phyloP scores from a whole-genome alignment of 306 rosid species.

The Pachyrhizus erosus region DNA sequence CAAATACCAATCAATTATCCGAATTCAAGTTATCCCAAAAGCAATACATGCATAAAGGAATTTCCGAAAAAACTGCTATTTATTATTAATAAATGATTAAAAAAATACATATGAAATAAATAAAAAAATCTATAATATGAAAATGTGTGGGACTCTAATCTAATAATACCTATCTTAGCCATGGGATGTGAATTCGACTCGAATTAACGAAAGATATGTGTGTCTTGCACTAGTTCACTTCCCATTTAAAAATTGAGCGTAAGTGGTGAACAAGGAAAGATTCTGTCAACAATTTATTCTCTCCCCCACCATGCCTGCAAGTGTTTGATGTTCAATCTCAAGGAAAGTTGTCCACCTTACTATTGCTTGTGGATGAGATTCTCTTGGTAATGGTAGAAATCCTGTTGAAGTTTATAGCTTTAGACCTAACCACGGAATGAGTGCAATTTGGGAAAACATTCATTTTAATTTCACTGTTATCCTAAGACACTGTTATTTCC shows the following conservation, averaged over 20 bases:
- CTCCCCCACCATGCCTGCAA: slow-evolving; percentile 20
- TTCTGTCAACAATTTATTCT: slow-evolving; percentile 12
- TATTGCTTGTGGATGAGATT: slow-evolving; percentile 26
- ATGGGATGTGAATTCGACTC: slow-evolving; percentile 40
- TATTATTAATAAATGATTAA: slow-evolving; percentile 49
- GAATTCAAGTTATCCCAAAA: background rate
- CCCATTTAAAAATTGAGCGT: slow-evolving; percentile 29
- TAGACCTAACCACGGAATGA: slow-evolving; percentile 38
- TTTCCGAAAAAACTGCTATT: slow-evolving; percentile 45
- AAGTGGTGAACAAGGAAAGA: background rate
- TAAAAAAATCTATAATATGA: slow-evolving; percentile 51
- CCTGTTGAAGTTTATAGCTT: slow-evolving; percentile 39
- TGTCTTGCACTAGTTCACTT: slow-evolving; percentile 39
- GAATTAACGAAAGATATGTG: slow-evolving; percentile 29
- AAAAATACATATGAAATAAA: slow-evolving; percentile 53
- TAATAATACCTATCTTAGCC: slow-evolving; percentile 52
- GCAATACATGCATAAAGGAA: slow-evolving; percentile 15
- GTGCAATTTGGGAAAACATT: slow-evolving; percentile 35
- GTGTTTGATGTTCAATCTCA: slow-evolving; percentile 39
- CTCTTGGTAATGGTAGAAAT: slow-evolving; percentile 31
- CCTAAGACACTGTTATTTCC: slow-evolving; percentile 49
- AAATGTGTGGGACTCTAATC: slow-evolving; percentile 56
- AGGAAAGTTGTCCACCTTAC: slow-evolving; percentile 30
- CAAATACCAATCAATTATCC: background rate
- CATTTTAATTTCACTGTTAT: slow-evolving; percentile 41